These are phyloP conservation scores for Geoglossum cookeanum DNA, from an alignment of 2,329 filamentous ascomycete species.

Conservation along the genomic window DNA sequence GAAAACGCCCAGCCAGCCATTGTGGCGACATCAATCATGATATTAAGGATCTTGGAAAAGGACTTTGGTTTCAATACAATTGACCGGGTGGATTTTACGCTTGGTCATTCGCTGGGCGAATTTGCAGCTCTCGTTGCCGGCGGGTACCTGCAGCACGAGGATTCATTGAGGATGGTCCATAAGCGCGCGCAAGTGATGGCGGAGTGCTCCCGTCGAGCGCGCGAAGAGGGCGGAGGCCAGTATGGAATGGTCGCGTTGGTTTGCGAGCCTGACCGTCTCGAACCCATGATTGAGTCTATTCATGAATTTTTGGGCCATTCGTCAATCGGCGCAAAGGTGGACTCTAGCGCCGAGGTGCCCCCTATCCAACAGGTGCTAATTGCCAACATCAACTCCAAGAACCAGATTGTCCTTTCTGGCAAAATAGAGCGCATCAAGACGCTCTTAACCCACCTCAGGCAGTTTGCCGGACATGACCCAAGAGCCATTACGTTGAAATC, in stretches of 20 bases:
- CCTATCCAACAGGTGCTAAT: conserved; percentile 76
- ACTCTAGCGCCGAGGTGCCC: conserved; percentile 47
- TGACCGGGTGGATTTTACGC: conserved; percentile 57
- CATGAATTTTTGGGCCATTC: conserved; percentile 59
- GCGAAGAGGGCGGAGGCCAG: conserved; percentile 50
- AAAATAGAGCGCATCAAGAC: conserved; percentile 66
- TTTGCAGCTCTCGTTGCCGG: conserved; percentile 80
- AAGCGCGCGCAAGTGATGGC: conserved; percentile 70
- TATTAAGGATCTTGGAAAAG: conserved; percentile 67
- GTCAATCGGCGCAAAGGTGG: conserved; percentile 44
- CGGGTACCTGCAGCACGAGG: conserved; percentile 57
- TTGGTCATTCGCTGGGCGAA: conserved; percentile 84
- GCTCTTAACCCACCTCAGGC: conserved; percentile 64
- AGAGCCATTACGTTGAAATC: conserved; percentile 71
- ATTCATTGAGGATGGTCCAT: conserved; percentile 60
- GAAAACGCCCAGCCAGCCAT: conserved; percentile 87
- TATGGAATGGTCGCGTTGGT: conserved; percentile 92
- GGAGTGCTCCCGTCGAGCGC: conserved; percentile 48
- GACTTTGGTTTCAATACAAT: conserved; percentile 61
- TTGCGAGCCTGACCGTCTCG: conserved; percentile 63
- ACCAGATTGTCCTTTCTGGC: conserved; percentile 86
- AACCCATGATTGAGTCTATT: conserved; percentile 50
- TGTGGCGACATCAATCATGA: conserved; percentile 84
- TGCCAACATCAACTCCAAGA: conserved; percentile 88
- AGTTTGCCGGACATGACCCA: conserved; percentile 83